phyloP scores from a whole-genome alignment of 2,329 filamentous ascomycete species.

The Trichophyton equinum region DNA sequence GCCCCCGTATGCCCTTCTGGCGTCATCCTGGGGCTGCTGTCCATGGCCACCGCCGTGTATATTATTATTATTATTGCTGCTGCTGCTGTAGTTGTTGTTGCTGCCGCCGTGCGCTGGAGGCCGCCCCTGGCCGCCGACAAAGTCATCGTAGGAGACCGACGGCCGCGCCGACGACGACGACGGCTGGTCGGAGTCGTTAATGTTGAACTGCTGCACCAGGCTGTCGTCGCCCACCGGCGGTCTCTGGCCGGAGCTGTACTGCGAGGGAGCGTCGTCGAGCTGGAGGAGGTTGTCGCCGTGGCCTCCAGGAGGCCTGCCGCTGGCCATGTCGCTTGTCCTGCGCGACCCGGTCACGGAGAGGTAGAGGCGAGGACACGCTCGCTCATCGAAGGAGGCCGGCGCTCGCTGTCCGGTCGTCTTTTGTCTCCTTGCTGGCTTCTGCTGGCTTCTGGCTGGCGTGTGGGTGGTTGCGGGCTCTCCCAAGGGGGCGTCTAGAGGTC shows the following conservation, averaged over 20 bases:
- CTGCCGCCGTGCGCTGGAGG: conserved; percentile 32
- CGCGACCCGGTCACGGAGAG: conserved; percentile 17
- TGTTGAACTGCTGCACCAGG: conserved; percentile 60
- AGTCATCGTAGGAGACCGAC: conserved; percentile 89
- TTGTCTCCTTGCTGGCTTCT: no score
- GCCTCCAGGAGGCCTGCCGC: conserved; percentile 43
- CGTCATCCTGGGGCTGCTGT: background rate
- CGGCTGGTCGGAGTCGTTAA: conserved; percentile 51
- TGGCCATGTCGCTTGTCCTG: conserved; percentile 30
- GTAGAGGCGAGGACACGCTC: conserved; percentile 19
- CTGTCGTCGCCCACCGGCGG: conserved; percentile 73
- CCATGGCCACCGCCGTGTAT: background rate
- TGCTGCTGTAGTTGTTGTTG: conserved; percentile 15
- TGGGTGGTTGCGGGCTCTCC: background rate
- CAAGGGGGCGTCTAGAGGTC: background rate
- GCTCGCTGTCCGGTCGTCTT: background rate
- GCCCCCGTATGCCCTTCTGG: conserved; percentile 5
- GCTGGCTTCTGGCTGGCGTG: no score
- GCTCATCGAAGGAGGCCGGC: conserved; percentile 24
- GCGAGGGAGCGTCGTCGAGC: conserved; percentile 27
- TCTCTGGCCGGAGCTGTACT: conserved; percentile 62
- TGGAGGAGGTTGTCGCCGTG: conserved; percentile 29
- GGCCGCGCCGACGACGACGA: conserved; percentile 53
- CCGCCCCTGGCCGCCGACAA: conserved; percentile 57
- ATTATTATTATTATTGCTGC: conserved; percentile 25